phyloP scores from a whole-genome alignment of 106 monocot species.

The Xerophyta viscosa region DNA sequence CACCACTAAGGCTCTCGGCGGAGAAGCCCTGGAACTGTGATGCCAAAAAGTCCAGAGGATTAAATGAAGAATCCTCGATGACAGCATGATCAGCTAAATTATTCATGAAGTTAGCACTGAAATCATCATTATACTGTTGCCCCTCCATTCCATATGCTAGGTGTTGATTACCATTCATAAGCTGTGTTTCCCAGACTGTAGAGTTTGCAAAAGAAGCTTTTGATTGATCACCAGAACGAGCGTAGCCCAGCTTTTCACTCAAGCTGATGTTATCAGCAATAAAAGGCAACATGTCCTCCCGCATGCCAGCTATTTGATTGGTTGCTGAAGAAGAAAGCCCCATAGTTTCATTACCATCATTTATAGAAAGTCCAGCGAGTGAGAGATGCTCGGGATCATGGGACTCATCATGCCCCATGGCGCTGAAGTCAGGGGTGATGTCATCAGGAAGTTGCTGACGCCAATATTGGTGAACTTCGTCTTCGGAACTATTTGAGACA shows the following conservation, averaged over 20 bases:
- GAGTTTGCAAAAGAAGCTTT: constrained; percentile 15
- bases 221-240: constrained; percentile 13
- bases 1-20: constrained; percentile 53
- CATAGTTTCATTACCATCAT: constrained; percentile 32
- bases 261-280: constrained; percentile 10
- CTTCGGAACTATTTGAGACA: constrained; percentile 53
- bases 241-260: constrained; percentile 18
- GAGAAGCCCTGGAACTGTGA: constrained; percentile 55
- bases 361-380: constrained; percentile 52
- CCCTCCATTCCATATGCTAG: constrained; percentile 21
- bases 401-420: constrained; percentile 30
- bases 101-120: constrained; percentile 22
- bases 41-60: constrained; percentile 51
- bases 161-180: constrained; percentile 27
- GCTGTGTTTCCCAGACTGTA: constrained; percentile 35
- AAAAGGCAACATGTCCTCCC: constrained; percentile 11
- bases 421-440: constrained; percentile 79
- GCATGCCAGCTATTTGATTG: constrained; percentile 11
- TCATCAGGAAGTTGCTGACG: constrained; percentile 80
- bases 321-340: constrained; percentile 17
- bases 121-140: constrained; percentile 22
- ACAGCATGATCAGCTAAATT: constrained; percentile 21
- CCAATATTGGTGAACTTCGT: constrained; percentile 68
- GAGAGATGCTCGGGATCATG: constrained; percentile 22
- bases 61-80: constrained; percentile 19